Evolutionary conservation across 176 grass and related monocot genomes (phyloP), one percentile per base, ranked within the genome.

Genomic region (Phyllostachys edulis): DNA sequence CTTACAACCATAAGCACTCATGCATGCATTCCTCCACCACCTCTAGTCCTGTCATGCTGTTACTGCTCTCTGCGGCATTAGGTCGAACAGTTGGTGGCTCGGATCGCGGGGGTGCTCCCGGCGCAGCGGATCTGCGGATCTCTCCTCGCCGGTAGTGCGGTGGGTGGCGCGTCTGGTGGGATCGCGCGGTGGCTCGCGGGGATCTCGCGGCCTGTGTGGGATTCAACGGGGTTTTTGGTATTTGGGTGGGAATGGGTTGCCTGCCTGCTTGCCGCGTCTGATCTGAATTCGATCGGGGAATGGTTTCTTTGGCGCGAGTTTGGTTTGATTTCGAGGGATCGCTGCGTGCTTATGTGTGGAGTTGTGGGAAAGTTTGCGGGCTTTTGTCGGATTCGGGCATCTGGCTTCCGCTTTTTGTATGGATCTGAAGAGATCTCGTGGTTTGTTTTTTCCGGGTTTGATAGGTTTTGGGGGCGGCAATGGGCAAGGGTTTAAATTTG

Each of bases 361-460:
- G 51, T 37, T 0, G 51, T 2, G n/a, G 52, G 46, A 16, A 46
- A 29, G 7, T 76, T 15, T 54, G 29, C 23, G 55, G 29, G 39
- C 41, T 66, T 87, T 78, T 71, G 42, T 77, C 26, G 6, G 75
- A 62, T 62, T 84, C 61, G 62, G 23, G 39, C 79, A n/a, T 79
- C 12, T 38, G 40, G 16, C 41, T 62, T 49, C 34, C 40, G 62
- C n/a, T 10, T 81, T 85, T 63, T 80, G 47, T 51, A 49, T 51
- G 79, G 88, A 87, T 90, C 84, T 90, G 75, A 34, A 32, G 50
- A 59, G 85, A 87, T 84, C 80, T 70, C 40, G 61, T 59, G 40
- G 52, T 51, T 59, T 75, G 16, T 27, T 20, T 4, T 84, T 13
- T 20, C 23, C 47, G n/a, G 62, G 41, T 68, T 80, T 68, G 61